Evolutionary conservation across 2,329 filamentous ascomycete species (phyloP), one percentile per base, ranked within the genome.

Genomic region (Fusarium sp.): DNA sequence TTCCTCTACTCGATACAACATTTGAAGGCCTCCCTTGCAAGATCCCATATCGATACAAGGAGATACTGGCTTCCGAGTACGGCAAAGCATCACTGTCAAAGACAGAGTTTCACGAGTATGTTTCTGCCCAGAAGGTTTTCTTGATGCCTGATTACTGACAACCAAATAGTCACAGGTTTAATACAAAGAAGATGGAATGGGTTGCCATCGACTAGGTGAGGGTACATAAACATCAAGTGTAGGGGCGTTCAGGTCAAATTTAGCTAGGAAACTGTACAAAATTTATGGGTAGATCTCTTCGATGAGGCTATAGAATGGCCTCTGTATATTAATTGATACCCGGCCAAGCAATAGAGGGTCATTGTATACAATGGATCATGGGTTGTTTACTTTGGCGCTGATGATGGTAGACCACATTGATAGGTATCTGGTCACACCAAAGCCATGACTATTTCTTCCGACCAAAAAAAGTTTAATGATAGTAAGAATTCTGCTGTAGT

Each of bases 21-120:
- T 93, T 91, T 61, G 91, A 93, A 73, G 89, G 88, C 0, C 84
- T 89, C 0, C 81, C 84, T 0, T 90, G 86, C 49, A 89, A 89
- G 78, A 89, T 93, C 23, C 91, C 91, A 0, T 89, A 84, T 72
- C 79, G 82, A 7, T 90, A 89, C 73, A 83, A 85, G 64, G 85
- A 87, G 50, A 82, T 90, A 53, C 79, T 91, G 1, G 80, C 81
- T 18, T 81, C 85, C 9, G 88, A 90, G 73, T 91, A 90, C 69
- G 79, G 84, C 4, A 74, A 82, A 51, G 82, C 80, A 46, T 83
- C 87, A 0, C 73, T 91, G 62, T 81, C 79, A 1, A 78, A 82
- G 16, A 87, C 81, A 0, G 77, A 85, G 4, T 89, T 81, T 67
- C 79, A 87, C 64, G 81, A 81, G 86, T 89, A 80, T 68, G 85